phyloP scores from a whole-genome alignment of 2,329 filamentous ascomycete species.

The Calonectria montana region DNA sequence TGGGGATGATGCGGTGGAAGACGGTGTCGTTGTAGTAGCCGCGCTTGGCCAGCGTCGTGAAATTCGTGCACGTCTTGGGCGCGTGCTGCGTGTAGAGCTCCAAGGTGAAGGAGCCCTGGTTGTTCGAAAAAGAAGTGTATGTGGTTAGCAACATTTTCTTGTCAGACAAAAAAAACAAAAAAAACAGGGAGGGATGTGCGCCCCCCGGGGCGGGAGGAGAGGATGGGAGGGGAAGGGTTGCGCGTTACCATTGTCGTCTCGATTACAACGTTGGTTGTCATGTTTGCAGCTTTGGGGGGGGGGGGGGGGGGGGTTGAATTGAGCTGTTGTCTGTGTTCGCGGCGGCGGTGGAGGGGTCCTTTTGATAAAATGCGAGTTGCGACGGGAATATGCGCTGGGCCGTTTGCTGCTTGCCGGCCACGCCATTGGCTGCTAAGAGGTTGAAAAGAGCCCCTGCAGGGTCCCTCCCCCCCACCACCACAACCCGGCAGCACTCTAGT shows the following conservation, averaged over 20 bases:
- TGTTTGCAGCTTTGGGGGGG: conserved; percentile 50
- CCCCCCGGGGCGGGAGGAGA: no score
- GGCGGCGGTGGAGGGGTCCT: conserved; percentile 9
- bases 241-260: conserved; percentile 83
- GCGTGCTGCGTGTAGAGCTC: conserved; percentile 94
- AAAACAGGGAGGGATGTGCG: no score
- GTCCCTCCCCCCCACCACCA: background rate
- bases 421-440: conserved; percentile 5
- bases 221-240: background rate
- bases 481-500: conserved; percentile 13
- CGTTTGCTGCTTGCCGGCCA: background rate
- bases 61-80: conserved; percentile 90
- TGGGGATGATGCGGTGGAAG: conserved; percentile 94
- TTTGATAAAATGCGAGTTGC: background rate
- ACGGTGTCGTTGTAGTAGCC: conserved; percentile 89
- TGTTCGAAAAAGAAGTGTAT: background rate
- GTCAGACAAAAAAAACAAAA: no score
- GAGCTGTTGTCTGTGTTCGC: conserved; percentile 7
- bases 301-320: no score
- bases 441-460: conserved; percentile 8
- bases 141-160: background rate
- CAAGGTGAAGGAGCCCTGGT: conserved; percentile 81
- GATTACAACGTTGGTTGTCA: conserved; percentile 83
- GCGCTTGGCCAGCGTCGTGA: conserved; percentile 79
- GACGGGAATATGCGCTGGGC: background rate